Base-by-base conservation (phyloP, 768 basidiomycete species). In the Boletus rubroflammeus region DNA sequence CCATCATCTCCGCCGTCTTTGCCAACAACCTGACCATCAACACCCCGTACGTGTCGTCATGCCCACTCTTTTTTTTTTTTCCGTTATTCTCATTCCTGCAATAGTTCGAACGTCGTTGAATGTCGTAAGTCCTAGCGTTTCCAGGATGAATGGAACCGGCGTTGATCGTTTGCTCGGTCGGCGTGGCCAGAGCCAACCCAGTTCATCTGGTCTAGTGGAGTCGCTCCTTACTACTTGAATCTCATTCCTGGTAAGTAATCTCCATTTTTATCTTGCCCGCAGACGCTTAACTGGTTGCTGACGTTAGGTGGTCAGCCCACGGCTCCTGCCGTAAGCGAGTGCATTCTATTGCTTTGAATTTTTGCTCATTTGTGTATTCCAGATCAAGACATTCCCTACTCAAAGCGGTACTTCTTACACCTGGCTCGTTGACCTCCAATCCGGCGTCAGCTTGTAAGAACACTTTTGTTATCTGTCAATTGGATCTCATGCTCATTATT, bases 11-110 rank as follows among this genome's bases (percentile, higher is more conserved):
- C 39, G 76, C 68, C 67, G 78, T 61, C 47, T 48, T 73, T 58
- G 79, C n/a, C n/a, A n/a, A n/a, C n/a, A n/a, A 58, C 47, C 62
- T 85, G 63, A 82, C 76, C n/a, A 72, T 90, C 64, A 82, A 89
- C 68, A 85, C 86, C 2, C 82, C 86, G 87, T 88, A 64, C 58
- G 86, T 78, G 38, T 56, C 47, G 17, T 53, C 15, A 4, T 38
- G 10, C 26, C 17, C 5, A 19, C 10, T 28, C 5, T 10, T 63
- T 63, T 32, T 47, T 43, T 47, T 52, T 44, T 23, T 21, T 19
- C 14, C 8, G 13, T 2, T 15, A 3, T 51, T 11, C 40, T 58
- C 32, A 60, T 26, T 1, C 23, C 7, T 17, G 34, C 4, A 23
- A 9, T 26, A 83, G 82, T 26, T 2, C 64, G 23, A 68, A 50